Base-by-base conservation (phyloP, 2,329 filamentous ascomycete genomes). In the Aspergillus phoenicis region DNA sequence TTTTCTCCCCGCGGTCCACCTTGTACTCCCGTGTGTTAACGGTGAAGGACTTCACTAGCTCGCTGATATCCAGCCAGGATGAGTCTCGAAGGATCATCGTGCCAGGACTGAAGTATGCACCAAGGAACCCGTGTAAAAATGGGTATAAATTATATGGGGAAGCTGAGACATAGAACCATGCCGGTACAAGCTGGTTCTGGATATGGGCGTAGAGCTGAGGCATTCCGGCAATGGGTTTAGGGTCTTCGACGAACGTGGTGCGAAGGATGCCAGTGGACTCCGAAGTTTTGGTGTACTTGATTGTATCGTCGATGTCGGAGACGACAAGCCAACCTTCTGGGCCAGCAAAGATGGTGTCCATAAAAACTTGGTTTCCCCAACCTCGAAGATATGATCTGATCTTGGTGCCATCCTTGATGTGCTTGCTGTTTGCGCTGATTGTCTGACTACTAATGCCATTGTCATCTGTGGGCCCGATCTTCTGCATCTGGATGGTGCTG, bases 141-240 rank as follows among this genome's bases (percentile, higher is more conserved):
- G 91, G 90, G 72, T 97, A 97, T 8, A 98, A 85, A 69, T 96
- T 97, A 81, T 97, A 97, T 0, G 94, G 94, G 0, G 93, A 96
- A 0, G 94, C 93, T 0, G 91, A 96, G 51, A 98, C 85, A 76
- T 98, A 98, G 81, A 96, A 97, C 84, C 91, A 97, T 0, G 92
- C 85, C 1, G 92, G 89, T 8, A 83, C 81, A 8, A 87, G 78
- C 43, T 79, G 75, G 13, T 73, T 72, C 48, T 88, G 80, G 10
- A 96, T 82, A 58, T 88, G 82, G 22, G 80, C 77, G 79, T 97
- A 97, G 0, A 97, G 83, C 68, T 91, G 88, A 0, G 93, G 91
- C 92, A 97, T 97, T 52, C 91, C 92, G 0, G 82, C 70, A 13
- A 94, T 87, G 0, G 91, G 87, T 13, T 83, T 80, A 0, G 93